Conservation (phyloP, 495 filamentous ascomycete species). For the Penicillium turbatum region DNA sequence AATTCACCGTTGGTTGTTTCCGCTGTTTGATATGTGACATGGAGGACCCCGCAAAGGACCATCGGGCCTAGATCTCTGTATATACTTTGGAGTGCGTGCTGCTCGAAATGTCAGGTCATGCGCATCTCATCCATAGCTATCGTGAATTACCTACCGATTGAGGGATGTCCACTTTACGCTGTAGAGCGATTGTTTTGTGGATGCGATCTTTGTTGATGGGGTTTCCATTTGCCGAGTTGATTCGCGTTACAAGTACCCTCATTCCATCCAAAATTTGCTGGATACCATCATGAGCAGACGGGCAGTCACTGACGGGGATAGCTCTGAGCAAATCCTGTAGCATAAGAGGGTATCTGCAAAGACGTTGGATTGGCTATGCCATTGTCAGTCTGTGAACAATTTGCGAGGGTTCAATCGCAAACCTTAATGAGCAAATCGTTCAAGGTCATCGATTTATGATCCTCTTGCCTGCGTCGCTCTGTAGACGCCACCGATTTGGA, state of each 20-base stretch:
- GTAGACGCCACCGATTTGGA: conserved; percentile 69
- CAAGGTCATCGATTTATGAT: conserved; percentile 71
- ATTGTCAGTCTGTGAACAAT: conserved; percentile 11
- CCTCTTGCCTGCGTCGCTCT: conserved; percentile 57
- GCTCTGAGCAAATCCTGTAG: conserved; percentile 76
- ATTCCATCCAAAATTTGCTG: conserved; percentile 68
- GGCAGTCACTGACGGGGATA: conserved; percentile 80
- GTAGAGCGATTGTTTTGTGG: conserved; percentile 50
- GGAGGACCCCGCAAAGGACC: conserved; percentile 77
- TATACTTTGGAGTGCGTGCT: conserved; percentile 41
- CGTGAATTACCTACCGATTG: conserved; percentile 53
- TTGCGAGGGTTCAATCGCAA: conserved; percentile 6
- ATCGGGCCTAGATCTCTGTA: conserved; percentile 79
- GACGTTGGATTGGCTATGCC: conserved; percentile 79
- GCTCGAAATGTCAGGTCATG: conserved; percentile 16
- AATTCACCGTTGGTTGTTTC: conserved; percentile 68
- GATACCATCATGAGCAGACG: conserved; percentile 71
- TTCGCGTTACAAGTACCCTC: conserved; percentile 63
- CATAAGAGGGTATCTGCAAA: conserved; percentile 88
- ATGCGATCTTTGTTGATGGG: conserved; percentile 42
- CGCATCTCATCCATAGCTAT: neutral
- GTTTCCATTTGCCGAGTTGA: conserved; percentile 67
- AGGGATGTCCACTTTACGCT: conserved; percentile 57
- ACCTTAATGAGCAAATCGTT: conserved; percentile 91
- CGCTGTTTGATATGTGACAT: conserved; percentile 74